Conservation (phyloP, 202 grass and related monocot genomes). For the Bolboschoenoplectus hybrid region DNA sequence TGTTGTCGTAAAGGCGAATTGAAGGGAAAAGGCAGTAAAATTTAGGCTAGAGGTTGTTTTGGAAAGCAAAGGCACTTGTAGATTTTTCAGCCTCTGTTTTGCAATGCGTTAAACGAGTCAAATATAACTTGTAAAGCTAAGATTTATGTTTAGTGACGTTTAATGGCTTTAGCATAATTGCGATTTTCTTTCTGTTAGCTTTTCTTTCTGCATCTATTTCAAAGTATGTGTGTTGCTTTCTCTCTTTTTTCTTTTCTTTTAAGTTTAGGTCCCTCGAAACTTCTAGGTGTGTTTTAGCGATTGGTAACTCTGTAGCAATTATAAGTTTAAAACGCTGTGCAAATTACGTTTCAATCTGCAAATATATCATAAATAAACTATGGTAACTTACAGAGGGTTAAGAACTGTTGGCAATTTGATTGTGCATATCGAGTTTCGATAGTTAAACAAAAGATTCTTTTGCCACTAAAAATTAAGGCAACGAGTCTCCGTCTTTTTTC, state of each 20-base stretch:
- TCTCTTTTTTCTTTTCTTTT: background rate
- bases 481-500: too few species aligned
- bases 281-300: background rate
- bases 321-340: background rate
- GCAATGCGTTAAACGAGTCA: slow-evolving; percentile 48
- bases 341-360: background rate
- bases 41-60: slow-evolving; percentile 62
- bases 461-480: background rate
- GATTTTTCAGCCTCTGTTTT: slow-evolving; percentile 77
- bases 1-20: slow-evolving; percentile 49
- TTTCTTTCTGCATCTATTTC: background rate
- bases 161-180: slow-evolving; percentile 25
- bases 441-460: background rate
- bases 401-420: background rate
- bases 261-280: background rate
- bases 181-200: slow-evolving; percentile 1
- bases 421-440: background rate
- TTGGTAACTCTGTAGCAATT: background rate
- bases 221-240: background rate
- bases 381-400: too few species aligned
- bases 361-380: background rate
- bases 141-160: slow-evolving; percentile 37
- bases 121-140: slow-evolving; percentile 40
- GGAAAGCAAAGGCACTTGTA: slow-evolving; percentile 74
- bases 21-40: slow-evolving; percentile 37